A percentile compares a stretch with the other conserved stretches of the same genome.
phyloP scores from a whole-genome alignment of 495 filamentous ascomycete genomes.

The Lophiotrema nucula region DNA sequence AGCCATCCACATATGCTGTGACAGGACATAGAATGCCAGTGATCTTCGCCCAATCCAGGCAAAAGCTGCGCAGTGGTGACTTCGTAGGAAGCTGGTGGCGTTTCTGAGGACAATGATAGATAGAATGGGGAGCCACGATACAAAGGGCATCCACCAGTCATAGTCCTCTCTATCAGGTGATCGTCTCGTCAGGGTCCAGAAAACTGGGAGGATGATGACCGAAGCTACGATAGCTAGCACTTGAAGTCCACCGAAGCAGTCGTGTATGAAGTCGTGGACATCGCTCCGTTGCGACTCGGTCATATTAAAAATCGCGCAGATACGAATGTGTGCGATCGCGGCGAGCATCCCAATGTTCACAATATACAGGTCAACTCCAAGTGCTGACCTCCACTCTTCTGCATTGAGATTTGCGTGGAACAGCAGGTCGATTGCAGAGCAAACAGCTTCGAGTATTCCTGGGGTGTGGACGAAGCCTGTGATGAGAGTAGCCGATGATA shows the following conservation, averaged over 20 bases:
- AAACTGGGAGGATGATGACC: conserved; percentile 23
- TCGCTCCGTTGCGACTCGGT: not conserved
- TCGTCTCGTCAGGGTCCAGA: conserved; percentile 30
- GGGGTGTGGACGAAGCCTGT: conserved; percentile 46
- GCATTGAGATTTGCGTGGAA: conserved; percentile 49
- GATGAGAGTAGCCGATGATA: conserved; percentile 46
- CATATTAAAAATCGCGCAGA: conserved; percentile 20
- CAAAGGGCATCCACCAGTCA: conserved; percentile 53
- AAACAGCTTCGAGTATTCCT: conserved; percentile 48
- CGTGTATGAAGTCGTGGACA: not conserved
- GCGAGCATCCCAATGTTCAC: conserved; percentile 54
- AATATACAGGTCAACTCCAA: conserved; percentile 52
- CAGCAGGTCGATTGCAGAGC: conserved; percentile 38
- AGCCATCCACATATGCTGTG: conserved; percentile 64
- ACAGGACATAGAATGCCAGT: conserved; percentile 59
- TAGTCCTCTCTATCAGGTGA: conserved; percentile 46
- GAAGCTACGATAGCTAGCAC: not conserved
- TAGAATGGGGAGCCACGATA: conserved; percentile 55
- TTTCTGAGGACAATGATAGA: conserved; percentile 54
- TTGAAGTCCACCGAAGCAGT: not conserved
- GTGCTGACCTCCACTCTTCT: conserved; percentile 47
- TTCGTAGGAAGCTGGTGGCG: conserved; percentile 40
- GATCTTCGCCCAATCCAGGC: conserved; percentile 56
- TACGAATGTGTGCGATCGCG: conserved; percentile 43
- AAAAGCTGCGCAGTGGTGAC: conserved; percentile 47